These are phyloP conservation scores for Alternaria sp. DNA, from an alignment of 2,329 filamentous ascomycete species.

Conservation along the genomic window DNA sequence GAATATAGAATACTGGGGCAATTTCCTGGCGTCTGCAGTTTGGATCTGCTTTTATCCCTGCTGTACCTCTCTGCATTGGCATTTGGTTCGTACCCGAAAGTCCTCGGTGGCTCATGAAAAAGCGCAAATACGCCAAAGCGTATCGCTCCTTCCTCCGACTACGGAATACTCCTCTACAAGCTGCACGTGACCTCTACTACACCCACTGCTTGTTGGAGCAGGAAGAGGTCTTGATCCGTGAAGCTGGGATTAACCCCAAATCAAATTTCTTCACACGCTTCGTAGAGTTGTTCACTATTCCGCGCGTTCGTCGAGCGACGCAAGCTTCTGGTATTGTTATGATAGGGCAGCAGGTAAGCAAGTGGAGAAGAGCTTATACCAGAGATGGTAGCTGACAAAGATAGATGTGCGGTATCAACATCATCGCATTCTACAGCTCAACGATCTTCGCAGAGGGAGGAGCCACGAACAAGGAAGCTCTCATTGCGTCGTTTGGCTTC, in stretches of 20 bases:
- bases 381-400: not conserved
- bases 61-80: conserved; percentile 49
- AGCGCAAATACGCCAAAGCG: conserved; percentile 50
- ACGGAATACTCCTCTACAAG: conserved; percentile 52
- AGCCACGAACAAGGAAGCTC: conserved; percentile 50
- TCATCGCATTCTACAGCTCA: conserved; percentile 61
- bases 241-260: conserved; percentile 44
- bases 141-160: conserved; percentile 51
- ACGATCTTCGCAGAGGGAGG: conserved; percentile 61
- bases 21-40: conserved; percentile 53
- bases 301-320: conserved; percentile 74
- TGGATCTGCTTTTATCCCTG: conserved; percentile 51
- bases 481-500: conserved; percentile 67
- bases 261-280: conserved; percentile 53
- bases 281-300: conserved; percentile 71
- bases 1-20: conserved; percentile 37
- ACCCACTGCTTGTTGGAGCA: conserved; percentile 49
- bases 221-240: conserved; percentile 45
- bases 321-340: conserved; percentile 81
- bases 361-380: rapidly evolving
- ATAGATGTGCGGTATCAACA: conserved; percentile 61
- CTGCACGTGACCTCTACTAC: conserved; percentile 55
- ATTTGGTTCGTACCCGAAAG: conserved; percentile 55
- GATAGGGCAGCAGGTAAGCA: conserved; percentile 64
- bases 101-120: conserved; percentile 53